These are phyloP conservation scores for Metschnikowia hibisci DNA, from an alignment of 805 yeast genomes.

Conservation along the genomic window DNA sequence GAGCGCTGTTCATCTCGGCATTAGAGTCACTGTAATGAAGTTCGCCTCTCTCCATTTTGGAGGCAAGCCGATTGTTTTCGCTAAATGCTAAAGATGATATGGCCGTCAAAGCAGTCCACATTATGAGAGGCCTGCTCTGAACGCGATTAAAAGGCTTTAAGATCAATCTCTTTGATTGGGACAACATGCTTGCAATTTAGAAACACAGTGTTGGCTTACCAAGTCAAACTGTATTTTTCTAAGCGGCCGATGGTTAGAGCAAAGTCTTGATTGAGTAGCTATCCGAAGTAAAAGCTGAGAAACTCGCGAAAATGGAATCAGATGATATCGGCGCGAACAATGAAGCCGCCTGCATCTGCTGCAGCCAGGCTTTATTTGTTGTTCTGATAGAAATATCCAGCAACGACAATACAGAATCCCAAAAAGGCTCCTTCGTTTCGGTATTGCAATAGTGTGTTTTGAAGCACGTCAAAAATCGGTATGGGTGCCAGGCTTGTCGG, in stretches of 20 bases:
- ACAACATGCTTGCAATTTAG: neutral
- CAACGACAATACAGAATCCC: constrained; percentile 14
- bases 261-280: neutral
- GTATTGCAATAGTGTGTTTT: constrained; percentile 8
- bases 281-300: neutral
- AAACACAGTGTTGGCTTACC: neutral
- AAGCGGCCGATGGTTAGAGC: neutral
- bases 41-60: constrained; percentile 53
- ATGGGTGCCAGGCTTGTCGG: neutral
- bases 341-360: neutral
- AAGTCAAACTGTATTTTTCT: too few relatives aligned
- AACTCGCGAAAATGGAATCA: constrained; percentile 3
- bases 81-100: constrained; percentile 33
- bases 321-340: constrained; percentile 2
- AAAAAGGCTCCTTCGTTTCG: constrained; percentile 13
- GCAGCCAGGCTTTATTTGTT: neutral
- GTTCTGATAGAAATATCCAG: constrained; percentile 15
- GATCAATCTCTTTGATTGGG: neutral
- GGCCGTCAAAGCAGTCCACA: constrained; percentile 14
- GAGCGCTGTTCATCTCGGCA: constrained; percentile 26
- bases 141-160: neutral
- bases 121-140: constrained; percentile 13
- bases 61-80: constrained; percentile 53
- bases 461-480: constrained; percentile 7
- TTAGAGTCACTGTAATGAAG: constrained; percentile 37